These are phyloP conservation scores for Penicillium tannophilum DNA, from an alignment of 495 filamentous ascomycete genomes.

Conservation along the genomic window DNA sequence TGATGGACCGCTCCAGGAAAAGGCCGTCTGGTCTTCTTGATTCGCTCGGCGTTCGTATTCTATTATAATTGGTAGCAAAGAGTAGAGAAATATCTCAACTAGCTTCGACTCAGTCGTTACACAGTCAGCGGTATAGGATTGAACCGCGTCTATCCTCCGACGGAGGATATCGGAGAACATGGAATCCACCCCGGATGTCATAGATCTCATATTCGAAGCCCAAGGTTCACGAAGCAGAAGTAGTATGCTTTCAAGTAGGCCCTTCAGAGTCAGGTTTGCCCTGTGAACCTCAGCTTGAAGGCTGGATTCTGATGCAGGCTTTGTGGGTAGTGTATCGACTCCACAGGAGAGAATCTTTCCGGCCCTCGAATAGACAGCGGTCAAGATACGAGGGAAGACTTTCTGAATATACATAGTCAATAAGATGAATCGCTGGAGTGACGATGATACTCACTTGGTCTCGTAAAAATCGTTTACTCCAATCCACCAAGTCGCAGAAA, in stretches of 20 bases:
- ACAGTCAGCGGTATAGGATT: too few relatives aligned
- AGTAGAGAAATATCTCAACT: background rate
- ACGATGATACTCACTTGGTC: background rate
- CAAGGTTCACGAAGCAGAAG: conserved; percentile 4
- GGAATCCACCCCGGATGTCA: background rate
- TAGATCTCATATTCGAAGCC: background rate
- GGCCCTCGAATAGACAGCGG: too few relatives aligned
- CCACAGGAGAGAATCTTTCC: background rate
- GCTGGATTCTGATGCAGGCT: background rate
- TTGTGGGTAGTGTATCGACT: background rate
- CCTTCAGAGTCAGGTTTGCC: background rate
- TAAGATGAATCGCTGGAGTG: too few relatives aligned
- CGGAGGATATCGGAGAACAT: background rate
- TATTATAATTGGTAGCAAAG: background rate
- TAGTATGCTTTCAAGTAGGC: background rate
- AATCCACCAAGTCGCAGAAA: background rate
- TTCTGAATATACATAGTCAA: background rate
- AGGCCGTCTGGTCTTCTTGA: background rate
- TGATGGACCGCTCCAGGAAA: background rate
- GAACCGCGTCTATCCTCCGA: background rate
- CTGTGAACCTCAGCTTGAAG: background rate
- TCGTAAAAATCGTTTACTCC: background rate
- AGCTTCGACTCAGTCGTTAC: background rate
- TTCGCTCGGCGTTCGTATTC: background rate
- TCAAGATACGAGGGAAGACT: background rate